Base-by-base conservation (phyloP, 1,284 basidiomycete species). In the Trichosporon sp. region DNA sequence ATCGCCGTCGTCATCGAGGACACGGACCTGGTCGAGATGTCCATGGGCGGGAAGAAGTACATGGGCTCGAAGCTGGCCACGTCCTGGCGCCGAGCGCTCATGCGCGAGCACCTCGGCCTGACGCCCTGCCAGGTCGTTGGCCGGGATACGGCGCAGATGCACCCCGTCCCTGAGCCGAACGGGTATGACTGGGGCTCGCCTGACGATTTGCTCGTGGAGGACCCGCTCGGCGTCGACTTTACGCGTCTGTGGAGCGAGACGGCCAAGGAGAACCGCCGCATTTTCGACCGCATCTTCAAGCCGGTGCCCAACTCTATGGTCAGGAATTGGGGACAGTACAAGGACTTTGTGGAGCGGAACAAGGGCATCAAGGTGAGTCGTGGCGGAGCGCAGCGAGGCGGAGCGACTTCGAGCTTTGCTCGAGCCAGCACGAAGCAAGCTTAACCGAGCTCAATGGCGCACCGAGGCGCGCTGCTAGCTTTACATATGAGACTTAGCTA, bases 1-100 rank as follows among this genome's bases (percentile, higher is more conserved):
- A 96, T 97, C 76, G 92, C 92, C 1, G 84, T 96, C 5, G 89
- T 97, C 16, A 91, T 96, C 32, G 81, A 97, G 83, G 95, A 98
- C 78, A 85, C 87, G 1, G 93, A 96, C 69, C 86, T 90, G 85
- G 87, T 98, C 67, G 87, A 89, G 68, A 88, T 90, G 7, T 87
- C 80, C 3, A 96, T 97, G 94, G 86, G 93, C 76, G 93, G 93
- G 2, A 83, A 89, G 74, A 88, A 78, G 76, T 86, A 81, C 73
- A 83, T 84, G 75, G 80, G 79, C 2, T 76, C 76, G 19, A 72
- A 71, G 43, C 69, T 82, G n/a, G 81, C 82, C 0, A 78, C 81
- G 0, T 77, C 79, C 1, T 80, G 81, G 76, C 78, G 82, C 61
- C 74, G 81, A 66, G 74, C 77, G 8, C 74, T 82, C 12, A 84